These are phyloP conservation scores for Uronychia binucleata DNA, from an alignment of 73 alveolate species.

Conservation along the genomic window DNA sequence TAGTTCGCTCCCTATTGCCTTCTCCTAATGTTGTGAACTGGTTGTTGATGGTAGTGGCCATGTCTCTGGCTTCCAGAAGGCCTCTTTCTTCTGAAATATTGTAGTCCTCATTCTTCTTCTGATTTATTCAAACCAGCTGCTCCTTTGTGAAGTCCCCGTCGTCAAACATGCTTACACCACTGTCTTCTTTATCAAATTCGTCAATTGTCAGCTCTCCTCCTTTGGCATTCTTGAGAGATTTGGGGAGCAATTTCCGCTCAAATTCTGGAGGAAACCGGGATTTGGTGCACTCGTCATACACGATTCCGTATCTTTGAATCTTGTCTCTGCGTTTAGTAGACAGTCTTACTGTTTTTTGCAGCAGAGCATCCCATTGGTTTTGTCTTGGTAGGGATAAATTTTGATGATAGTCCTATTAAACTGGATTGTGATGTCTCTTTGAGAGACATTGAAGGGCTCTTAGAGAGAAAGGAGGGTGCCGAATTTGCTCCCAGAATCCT, in stretches of 20 bases:
- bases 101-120: background rate
- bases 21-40: background rate
- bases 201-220: background rate
- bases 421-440: background rate
- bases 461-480: conserved; percentile 26
- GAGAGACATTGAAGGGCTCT: background rate
- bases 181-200: background rate
- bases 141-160: background rate
- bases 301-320: background rate
- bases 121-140: background rate
- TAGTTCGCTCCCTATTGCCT: no score
- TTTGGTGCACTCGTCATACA: background rate
- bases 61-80: background rate
- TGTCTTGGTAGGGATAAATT: background rate
- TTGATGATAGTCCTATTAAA: background rate
- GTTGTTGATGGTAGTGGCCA: background rate
- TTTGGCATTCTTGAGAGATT: background rate
- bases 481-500: conserved; percentile 48
- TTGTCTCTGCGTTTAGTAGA: background rate
- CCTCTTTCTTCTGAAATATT: background rate
- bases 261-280: conserved; percentile 42
- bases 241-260: conserved; percentile 38
- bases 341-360: background rate
- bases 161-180: background rate
- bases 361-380: background rate